A percentile compares a stretch with the other conserved stretches of the same genome.
These are phyloP conservation scores for Pestalotiopsis sp. DNA, from an alignment of 2,329 filamentous ascomycete species.

Conservation along the genomic window DNA sequence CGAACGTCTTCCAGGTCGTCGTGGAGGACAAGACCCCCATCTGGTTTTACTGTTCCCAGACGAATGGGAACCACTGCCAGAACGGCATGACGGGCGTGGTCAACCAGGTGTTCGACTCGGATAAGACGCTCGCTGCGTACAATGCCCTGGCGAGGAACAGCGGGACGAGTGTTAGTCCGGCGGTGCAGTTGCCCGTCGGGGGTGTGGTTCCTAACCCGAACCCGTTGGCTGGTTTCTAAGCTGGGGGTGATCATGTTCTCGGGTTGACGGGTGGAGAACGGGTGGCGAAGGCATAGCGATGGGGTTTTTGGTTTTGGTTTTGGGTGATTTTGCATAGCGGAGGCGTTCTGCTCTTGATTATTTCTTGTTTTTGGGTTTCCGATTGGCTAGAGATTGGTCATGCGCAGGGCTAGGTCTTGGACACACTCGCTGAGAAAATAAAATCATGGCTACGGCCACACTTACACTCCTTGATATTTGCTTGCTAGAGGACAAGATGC, in stretches of 20 bases:
- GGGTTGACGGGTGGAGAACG: too few species aligned
- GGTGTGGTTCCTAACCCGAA: conserved; percentile 7
- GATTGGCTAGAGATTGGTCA: background rate
- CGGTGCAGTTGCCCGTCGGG: conserved; percentile 35
- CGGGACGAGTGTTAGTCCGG: conserved; percentile 32
- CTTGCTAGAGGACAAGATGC: background rate
- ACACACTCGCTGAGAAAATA: background rate
- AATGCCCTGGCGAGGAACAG: conserved; percentile 37
- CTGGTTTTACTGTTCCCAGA: conserved; percentile 20
- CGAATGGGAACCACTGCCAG: conserved; percentile 19
- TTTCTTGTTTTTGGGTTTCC: too few species aligned
- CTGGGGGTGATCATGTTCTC: too few species aligned
- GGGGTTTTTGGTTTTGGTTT: background rate
- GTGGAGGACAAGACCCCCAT: conserved; percentile 14
- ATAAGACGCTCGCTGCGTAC: conserved; percentile 40
- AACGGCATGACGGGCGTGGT: conserved; percentile 16
- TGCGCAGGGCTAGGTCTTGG: too few species aligned
- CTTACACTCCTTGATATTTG: background rate
- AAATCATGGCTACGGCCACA: background rate
- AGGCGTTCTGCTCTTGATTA: background rate
- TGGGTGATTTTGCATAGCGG: background rate
- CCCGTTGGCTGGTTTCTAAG: conserved; percentile 7
- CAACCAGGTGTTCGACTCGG: conserved; percentile 31
- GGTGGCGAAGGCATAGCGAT: background rate
- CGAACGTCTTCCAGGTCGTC: conserved; percentile 12